phyloP scores from a whole-genome alignment of 768 basidiomycete species.

The Leccinum aurantiacum region DNA sequence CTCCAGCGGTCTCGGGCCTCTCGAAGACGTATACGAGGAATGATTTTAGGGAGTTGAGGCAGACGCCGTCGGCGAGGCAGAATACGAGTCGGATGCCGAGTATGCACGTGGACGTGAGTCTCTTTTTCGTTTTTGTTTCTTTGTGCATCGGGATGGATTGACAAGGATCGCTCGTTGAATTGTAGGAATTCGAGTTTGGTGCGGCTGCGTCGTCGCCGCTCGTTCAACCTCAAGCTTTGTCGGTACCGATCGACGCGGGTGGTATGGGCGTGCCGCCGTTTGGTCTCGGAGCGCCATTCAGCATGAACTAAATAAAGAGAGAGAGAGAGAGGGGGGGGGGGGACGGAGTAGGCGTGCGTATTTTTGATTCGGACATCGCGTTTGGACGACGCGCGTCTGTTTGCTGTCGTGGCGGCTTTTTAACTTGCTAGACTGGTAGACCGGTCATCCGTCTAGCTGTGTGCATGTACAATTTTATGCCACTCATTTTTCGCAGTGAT shows the following conservation, averaged over 20 bases:
- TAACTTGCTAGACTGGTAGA: too few species aligned
- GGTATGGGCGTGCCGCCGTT: conserved; percentile 21
- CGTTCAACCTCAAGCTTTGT: conserved; percentile 25
- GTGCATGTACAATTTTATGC: too few species aligned
- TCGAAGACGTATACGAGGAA: conserved; percentile 82
- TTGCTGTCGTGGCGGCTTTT: too few species aligned
- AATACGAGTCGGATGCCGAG: conserved; percentile 88
- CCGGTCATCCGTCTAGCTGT: too few species aligned
- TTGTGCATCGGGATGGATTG: too few species aligned
- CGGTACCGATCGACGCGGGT: conserved; percentile 18
- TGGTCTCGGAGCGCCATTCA: conserved; percentile 33
- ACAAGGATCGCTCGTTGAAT: not conserved
- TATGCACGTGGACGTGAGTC: conserved; percentile 74
- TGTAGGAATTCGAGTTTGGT: conserved; percentile 38
- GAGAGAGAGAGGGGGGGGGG: too few species aligned
- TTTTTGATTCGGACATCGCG: too few species aligned
- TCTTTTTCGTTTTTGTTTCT: conserved; percentile 9
- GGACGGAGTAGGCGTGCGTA: too few species aligned
- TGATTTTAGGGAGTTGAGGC: conserved; percentile 77
- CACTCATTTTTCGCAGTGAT: too few species aligned
- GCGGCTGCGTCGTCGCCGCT: conserved; percentile 31
- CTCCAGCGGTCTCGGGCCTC: conserved; percentile 70
- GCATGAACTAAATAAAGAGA: conserved; percentile 16
- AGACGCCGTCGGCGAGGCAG: conserved; percentile 64
- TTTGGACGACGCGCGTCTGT: too few species aligned